Conservation (phyloP, 495 filamentous ascomycete species). For the Xylaria telfairii region DNA sequence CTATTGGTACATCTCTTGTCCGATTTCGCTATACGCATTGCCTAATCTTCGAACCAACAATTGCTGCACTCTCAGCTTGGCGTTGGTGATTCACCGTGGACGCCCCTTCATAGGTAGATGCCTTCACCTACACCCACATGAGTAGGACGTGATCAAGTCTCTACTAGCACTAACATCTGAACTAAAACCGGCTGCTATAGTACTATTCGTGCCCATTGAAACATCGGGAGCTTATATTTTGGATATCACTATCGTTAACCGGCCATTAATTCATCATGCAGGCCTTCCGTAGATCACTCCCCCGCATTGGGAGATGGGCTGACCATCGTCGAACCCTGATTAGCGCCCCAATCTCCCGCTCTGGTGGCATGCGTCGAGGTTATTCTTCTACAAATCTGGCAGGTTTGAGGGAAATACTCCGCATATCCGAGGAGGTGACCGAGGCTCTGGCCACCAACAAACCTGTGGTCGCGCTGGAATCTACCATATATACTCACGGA, state of each 20-base stretch:
- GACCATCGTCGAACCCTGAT: constrained; percentile 1
- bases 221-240: not conserved
- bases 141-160: not conserved
- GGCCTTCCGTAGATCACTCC: constrained; percentile 6
- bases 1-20: not conserved
- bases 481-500: constrained; percentile 78
- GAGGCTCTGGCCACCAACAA: constrained; percentile 72
- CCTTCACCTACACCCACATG: not conserved
- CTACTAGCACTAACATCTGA: not conserved
- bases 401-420: constrained; percentile 63
- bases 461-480: constrained; percentile 90
- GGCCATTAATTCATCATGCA: constrained; percentile 14
- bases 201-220: not conserved
- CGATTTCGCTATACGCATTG: too few relatives aligned
- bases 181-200: not conserved
- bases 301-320: constrained; percentile 7
- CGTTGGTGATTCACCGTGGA: not conserved
- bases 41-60: too few relatives aligned
- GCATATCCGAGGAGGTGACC: constrained; percentile 80
- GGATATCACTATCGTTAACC: not conserved
- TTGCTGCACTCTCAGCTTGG: too few relatives aligned
- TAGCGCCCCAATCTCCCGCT: constrained; percentile 25
- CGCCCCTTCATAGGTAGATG: not conserved
- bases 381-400: constrained; percentile 28
- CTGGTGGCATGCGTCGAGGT: constrained; percentile 20